Evolutionary conservation across 164 flowering plant genomes (phyloP), one percentile per base, ranked within the genome.

Genomic region (Liquidambar formosana): DNA sequence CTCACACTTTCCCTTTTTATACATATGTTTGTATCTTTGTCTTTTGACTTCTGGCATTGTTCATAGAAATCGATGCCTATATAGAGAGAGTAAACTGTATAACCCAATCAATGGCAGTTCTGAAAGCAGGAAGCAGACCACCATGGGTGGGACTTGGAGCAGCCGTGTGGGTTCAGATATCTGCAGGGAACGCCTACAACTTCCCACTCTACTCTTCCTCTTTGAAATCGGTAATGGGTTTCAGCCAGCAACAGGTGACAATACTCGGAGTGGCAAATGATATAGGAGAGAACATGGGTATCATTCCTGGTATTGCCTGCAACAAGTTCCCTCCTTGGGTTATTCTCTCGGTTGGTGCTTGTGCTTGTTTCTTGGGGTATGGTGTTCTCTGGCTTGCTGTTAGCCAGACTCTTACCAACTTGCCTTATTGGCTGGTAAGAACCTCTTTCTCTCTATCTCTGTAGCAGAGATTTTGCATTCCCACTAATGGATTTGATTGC

Each of bases 181-280:
- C 82, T 0, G 80, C 88, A 0, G 88, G 87, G 5, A 83, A 74
- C 58, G 69, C 75, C 11, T 80, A 79, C 67, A 81, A 68, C 52
- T 87, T 87, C 71, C 82, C 88, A 5, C 71, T 81, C 12, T 84
- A 73, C 54, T 83, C 91, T 1, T 67, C 76, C 12, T 22, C 85
- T 0, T 69, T 87, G 26, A 87, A 87, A 74, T 80, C 88, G 3
- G 82, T 83, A 9, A 38, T 87, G 69, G 85, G 85, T n/a, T 79
- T 63, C 48, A 77, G 23, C 41, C 91, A 87, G 76, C 85, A 77
- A 64, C 87, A 85, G 70, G 21, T 87, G 0, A 79, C 89, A 0
- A 73, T 83, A 2, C 75, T 87, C 13, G 89, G 87, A 0, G 91
- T 87, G n/a, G 91, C 91, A 1, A 80, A 79, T 67, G 91, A 87